A percentile compares a stretch with the other conserved stretches of the same genome.
phyloP scores from a whole-genome alignment of 2,329 filamentous ascomycete genomes.

The Pyrenophora seminiperda region DNA sequence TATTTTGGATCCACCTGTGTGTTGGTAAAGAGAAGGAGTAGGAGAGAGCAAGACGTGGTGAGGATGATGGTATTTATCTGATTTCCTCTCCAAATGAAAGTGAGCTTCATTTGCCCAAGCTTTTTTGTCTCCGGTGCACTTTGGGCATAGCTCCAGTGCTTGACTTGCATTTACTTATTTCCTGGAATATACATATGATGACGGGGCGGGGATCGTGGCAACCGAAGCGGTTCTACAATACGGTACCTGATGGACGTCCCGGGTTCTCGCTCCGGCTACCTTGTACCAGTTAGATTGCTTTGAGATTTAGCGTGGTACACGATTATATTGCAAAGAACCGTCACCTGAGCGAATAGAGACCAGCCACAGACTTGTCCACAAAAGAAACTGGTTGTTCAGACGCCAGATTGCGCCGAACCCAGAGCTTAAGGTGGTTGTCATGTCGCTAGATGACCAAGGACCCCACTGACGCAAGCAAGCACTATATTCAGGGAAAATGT shows the following conservation, averaged over 20 bases:
- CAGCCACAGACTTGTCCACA: neutral
- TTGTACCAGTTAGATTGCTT: constrained; percentile 15
- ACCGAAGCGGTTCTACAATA: constrained; percentile 15
- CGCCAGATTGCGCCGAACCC: constrained; percentile 1
- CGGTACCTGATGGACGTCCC: neutral
- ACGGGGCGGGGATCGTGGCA: constrained; percentile 9
- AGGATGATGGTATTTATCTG: too few relatives aligned
- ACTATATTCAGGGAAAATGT: neutral
- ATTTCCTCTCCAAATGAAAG: too few relatives aligned
- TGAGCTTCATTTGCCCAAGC: neutral
- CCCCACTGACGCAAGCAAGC: neutral
- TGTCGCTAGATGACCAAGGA: neutral
- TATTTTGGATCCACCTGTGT: too few relatives aligned
- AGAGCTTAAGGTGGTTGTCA: neutral
- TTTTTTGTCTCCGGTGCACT: constrained; percentile 11
- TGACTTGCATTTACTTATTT: constrained; percentile 7
- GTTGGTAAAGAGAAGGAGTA: too few relatives aligned
- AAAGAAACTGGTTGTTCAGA: constrained; percentile 2
- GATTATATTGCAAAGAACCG: constrained; percentile 7
- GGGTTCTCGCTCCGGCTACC: neutral
- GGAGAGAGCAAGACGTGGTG: too few relatives aligned
- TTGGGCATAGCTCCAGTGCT: constrained; percentile 6
- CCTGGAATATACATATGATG: constrained; percentile 7
- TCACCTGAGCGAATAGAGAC: neutral
- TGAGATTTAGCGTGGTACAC: constrained; percentile 13